Percentiles rank a stretch among this genome's conserved stretches.
Conservation (phyloP, 2,329 filamentous ascomycete genomes). For the Trichophyton benhamiae region DNA sequence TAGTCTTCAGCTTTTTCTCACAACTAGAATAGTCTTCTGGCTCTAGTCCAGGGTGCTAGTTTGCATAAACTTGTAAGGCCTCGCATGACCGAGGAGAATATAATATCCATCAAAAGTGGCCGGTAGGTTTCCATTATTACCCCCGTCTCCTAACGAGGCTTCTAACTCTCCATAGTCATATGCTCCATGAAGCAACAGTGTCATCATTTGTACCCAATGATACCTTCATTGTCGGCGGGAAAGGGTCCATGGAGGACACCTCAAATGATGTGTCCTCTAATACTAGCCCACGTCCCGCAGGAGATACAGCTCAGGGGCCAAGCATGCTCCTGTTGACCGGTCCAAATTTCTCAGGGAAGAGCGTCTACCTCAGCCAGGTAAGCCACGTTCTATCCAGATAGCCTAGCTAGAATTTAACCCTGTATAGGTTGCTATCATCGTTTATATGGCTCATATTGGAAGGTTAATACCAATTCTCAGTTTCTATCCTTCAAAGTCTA, state of each 20-base stretch:
- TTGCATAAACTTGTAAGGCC: constrained; percentile 62
- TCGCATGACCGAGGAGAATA: constrained; percentile 54
- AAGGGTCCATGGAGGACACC: background rate
- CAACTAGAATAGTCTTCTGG: constrained; percentile 48
- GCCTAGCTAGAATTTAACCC: too few relatives aligned
- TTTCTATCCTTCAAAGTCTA: constrained; percentile 4
- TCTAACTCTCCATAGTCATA: constrained; percentile 42
- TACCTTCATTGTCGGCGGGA: constrained; percentile 55
- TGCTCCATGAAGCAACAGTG: constrained; percentile 73
- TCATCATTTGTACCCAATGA: constrained; percentile 73
- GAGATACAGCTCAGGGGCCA: constrained; percentile 29
- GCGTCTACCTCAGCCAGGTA: constrained; percentile 79
- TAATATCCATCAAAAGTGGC: constrained; percentile 63
- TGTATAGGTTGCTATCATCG: constrained; percentile 58
- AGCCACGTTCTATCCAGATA: background rate
- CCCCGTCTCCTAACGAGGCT: background rate
- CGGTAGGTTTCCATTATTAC: constrained; percentile 37
- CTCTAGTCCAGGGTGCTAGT: constrained; percentile 63
- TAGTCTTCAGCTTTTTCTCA: background rate
- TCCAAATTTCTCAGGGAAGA: constrained; percentile 94
- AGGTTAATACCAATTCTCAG: constrained; percentile 24
- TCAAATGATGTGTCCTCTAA: background rate
- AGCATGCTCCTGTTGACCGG: constrained; percentile 75
- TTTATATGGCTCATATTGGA: constrained; percentile 85
- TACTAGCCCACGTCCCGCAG: background rate